Evolutionary conservation across 306 rosid genomes (phyloP).

Genomic region (Morella rubra): DNA sequence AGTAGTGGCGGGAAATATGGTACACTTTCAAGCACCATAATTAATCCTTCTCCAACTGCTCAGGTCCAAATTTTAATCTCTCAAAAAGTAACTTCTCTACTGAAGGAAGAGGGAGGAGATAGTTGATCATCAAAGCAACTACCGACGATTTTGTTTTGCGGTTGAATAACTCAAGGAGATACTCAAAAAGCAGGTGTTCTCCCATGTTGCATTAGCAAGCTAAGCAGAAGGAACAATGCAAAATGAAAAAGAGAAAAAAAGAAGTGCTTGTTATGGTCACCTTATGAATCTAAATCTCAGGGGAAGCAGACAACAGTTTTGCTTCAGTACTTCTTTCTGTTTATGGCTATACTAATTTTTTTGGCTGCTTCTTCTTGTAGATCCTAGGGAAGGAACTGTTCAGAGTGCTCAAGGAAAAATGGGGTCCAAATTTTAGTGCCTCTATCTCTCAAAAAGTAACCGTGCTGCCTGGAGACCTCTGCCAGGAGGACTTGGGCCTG

Average conservation of each 20-base stretch:
- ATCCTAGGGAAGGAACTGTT: constrained; percentile 68
- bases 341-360: neutral
- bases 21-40: too few relatives aligned
- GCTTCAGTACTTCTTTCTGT: neutral
- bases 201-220: too few relatives aligned
- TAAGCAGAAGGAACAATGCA: neutral
- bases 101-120: too few relatives aligned
- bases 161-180: too few relatives aligned
- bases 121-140: too few relatives aligned
- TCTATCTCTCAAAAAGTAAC: constrained; percentile 50
- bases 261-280: neutral
- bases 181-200: too few relatives aligned
- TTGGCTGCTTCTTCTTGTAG: constrained; percentile 28
- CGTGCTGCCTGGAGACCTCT: constrained; percentile 65
- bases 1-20: too few relatives aligned
- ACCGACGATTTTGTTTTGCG: too few relatives aligned
- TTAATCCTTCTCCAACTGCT: too few relatives aligned
- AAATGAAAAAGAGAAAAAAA: too few relatives aligned
- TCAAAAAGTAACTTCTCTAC: too few relatives aligned
- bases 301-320: neutral
- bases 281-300: neutral
- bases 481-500: constrained; percentile 48
- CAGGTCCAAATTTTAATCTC: too few relatives aligned
- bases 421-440: constrained; percentile 45
- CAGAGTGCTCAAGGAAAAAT: constrained; percentile 47